Conservation (phyloP, 2,329 filamentous ascomycete genomes). For the Stachybotrys chartarum region DNA sequence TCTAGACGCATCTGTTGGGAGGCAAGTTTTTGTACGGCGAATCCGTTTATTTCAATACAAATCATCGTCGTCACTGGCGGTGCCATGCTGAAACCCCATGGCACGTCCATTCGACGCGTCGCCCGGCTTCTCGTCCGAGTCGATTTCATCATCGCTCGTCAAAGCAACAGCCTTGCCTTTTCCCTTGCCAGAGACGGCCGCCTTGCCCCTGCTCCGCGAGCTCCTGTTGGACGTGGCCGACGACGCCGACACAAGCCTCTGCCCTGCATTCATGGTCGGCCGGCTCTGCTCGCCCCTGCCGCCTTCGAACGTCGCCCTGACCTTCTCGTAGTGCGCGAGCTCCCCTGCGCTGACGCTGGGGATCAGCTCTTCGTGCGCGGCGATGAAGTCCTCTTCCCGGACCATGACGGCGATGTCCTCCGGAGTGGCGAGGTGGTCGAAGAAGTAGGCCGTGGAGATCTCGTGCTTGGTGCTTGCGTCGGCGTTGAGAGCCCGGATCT, state of each 20-base stretch:
- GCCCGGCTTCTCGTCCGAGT: slow-evolving; percentile 13
- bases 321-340: slow-evolving; percentile 80
- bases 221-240: slow-evolving; percentile 17
- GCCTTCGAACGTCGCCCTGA: slow-evolving; percentile 77
- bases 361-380: slow-evolving; percentile 78
- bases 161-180: slow-evolving; percentile 29
- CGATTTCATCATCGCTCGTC: slow-evolving; percentile 23
- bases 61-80: slow-evolving; percentile 49
- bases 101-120: slow-evolving; percentile 30
- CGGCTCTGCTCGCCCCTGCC: slow-evolving; percentile 22
- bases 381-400: slow-evolving; percentile 78
- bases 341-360: slow-evolving; percentile 91
- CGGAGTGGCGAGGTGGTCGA: slow-evolving; percentile 80
- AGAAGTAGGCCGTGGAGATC: slow-evolving; percentile 88
- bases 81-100: slow-evolving; percentile 43
- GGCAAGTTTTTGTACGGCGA: too few relatives aligned
- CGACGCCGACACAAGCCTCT: slow-evolving; percentile 15
- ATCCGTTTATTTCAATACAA: slow-evolving; percentile 35
- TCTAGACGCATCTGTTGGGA: too few relatives aligned
- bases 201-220: slow-evolving; percentile 29
- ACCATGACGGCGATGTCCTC: slow-evolving; percentile 85
- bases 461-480: slow-evolving; percentile 26
- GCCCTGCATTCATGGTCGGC: slow-evolving; percentile 1
- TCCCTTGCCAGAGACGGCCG: slow-evolving; percentile 17
- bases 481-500: slow-evolving; percentile 64